A percentile compares a stretch with the other conserved stretches of the same genome.
Conservation (phyloP, 306 rosid genomes). For the Cucumis cinereus region DNA sequence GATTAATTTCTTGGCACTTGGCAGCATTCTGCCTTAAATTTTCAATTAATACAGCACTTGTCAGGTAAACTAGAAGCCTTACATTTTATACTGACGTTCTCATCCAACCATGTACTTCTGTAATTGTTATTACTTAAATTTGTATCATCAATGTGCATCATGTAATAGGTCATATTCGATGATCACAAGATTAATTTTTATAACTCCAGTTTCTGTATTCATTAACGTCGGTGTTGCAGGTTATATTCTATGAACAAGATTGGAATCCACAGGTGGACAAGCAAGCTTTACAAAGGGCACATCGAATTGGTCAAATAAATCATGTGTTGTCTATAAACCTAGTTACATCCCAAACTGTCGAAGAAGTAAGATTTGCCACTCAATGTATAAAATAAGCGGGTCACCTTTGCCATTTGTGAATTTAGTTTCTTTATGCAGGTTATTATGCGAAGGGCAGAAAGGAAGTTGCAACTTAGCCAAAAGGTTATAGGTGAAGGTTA, state of each 20-base stretch:
- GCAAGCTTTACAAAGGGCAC: constrained; percentile 94
- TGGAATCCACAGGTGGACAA: constrained; percentile 98
- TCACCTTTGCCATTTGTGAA: constrained; percentile 10
- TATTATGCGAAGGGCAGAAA: constrained; percentile 85
- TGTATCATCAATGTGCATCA: neutral
- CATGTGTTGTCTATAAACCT: constrained; percentile 63
- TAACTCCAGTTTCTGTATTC: neutral
- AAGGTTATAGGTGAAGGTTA: constrained; percentile 58
- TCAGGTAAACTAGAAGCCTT: neutral
- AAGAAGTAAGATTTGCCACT: constrained; percentile 50
- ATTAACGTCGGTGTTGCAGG: constrained; percentile 27
- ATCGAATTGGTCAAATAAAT: constrained; percentile 85
- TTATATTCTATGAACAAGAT: constrained; percentile 93
- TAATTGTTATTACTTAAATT: neutral
- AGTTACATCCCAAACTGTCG: constrained; percentile 58
- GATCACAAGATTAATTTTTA: neutral
- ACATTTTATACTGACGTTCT: neutral
- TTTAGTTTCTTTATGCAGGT: constrained; percentile 35
- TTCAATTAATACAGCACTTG: neutral
- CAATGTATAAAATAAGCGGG: constrained; percentile 1
- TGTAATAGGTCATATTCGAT: constrained; percentile 55
- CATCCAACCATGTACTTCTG: neutral
- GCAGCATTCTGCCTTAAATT: neutral
- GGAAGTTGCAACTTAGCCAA: constrained; percentile 71
- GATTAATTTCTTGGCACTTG: neutral